phyloP scores from a whole-genome alignment of 139 green algal genomes.

The Coelastrella sp. region DNA sequence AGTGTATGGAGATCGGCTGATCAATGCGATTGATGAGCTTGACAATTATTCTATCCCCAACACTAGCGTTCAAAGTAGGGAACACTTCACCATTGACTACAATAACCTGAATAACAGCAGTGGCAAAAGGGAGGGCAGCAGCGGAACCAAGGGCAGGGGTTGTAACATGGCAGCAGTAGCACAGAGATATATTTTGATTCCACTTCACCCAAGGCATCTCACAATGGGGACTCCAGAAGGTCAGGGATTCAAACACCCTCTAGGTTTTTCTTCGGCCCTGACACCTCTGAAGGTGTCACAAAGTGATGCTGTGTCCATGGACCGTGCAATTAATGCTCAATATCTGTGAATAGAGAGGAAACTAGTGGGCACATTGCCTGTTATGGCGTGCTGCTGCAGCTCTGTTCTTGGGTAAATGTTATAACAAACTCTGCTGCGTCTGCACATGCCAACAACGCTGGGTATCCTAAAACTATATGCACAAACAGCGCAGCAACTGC shows the following conservation, averaged over 20 bases:
- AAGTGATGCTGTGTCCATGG: too few relatives aligned
- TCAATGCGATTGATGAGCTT: not conserved
- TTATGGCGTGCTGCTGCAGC: too few relatives aligned
- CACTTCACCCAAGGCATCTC: not conserved
- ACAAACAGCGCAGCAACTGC: not conserved
- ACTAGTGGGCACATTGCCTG: too few relatives aligned
- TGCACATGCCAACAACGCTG: not conserved
- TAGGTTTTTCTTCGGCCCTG: too few relatives aligned
- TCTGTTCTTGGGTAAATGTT: too few relatives aligned
- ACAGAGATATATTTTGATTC: not conserved
- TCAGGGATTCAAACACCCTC: too few relatives aligned
- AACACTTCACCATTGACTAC: not conserved
- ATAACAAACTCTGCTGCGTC: not conserved
- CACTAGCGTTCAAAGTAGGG: not conserved
- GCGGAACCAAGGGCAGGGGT: not conserved
- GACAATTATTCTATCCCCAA: not conserved
- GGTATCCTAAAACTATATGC: not conserved
- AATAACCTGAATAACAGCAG: not conserved
- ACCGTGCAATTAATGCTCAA: too few relatives aligned
- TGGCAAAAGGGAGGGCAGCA: not conserved
- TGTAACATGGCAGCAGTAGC: not conserved
- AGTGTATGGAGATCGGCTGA: not conserved
- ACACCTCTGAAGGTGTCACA: too few relatives aligned
- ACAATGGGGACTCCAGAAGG: not conserved
- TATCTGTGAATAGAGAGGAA: too few relatives aligned